Base-by-base conservation (phyloP, 805 yeast genomes). In the Sugiyamaella qingdaonensis region DNA sequence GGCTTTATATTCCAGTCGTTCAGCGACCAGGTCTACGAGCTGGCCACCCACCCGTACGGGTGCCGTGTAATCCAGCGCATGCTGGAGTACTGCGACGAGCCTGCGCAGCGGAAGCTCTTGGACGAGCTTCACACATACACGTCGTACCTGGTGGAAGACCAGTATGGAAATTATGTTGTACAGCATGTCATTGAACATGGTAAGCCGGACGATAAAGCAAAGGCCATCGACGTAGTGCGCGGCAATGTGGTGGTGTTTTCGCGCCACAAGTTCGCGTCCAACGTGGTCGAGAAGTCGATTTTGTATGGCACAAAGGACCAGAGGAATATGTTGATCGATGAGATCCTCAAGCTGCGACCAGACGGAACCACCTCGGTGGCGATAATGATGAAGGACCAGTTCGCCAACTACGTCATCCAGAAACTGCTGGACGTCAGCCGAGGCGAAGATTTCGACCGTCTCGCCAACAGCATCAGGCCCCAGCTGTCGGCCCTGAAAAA, bases 181-280 rank as follows among this genome's bases (percentile, higher is more conserved):
- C 99, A 94, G 69, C 97, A 94, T 68, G 86, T 94, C 51, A 79
- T 94, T 58, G 95, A 90, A 68, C 81, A 85, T 54, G 95, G 96
- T n/a, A 62, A 66, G 37, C 57, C 58, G 2, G 75, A 73, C 24
- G 90, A 86, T 62, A 79, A 85, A 14, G 78, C 75, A 53, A 73
- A 68, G 46, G 84, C 94, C 48, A 75, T 89, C 46, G 74, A 77
- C 43, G 81, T 86, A 44, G 95, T 92, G 10, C 69, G 82, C 32
- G 84, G 84, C 27, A 78, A 82, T 16, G 84, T 88, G 46, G 88
- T 94, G 32, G 82, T 79, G 50, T 85, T 90, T 54, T 88, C 97
- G n/a, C 86, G 88, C 64, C 99, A 94, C 73, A 94, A 94, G 71
- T 94, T 90, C 74, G 98, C 99, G 1, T 89, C 97, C 0, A 94